These are phyloP conservation scores for Ogataea paradorogensis DNA, from an alignment of 805 yeast species.

Conservation along the genomic window DNA sequence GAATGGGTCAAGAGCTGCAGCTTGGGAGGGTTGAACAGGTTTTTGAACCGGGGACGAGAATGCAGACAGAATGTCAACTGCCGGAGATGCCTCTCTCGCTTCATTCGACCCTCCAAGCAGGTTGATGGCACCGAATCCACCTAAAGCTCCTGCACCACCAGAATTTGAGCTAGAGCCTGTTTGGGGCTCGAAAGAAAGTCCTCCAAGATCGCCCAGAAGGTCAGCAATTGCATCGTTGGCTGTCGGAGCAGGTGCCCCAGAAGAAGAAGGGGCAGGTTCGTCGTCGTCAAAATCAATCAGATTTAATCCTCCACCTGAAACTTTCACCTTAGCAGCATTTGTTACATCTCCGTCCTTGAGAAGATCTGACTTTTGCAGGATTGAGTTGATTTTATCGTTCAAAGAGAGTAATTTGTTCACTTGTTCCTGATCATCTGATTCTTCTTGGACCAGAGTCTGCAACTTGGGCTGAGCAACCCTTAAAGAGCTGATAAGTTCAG, in stretches of 20 bases:
- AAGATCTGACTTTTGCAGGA: slow-evolving; percentile 63
- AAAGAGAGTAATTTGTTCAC: slow-evolving; percentile 63
- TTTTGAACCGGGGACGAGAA: slow-evolving; percentile 15
- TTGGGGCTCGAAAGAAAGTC: slow-evolving; percentile 46
- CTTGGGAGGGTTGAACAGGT: slow-evolving; percentile 10
- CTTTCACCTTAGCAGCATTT: slow-evolving; percentile 48
- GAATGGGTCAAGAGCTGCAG: slow-evolving; percentile 32
- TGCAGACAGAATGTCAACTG: slow-evolving; percentile 16
- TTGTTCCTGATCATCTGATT: slow-evolving; percentile 61
- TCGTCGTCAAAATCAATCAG: slow-evolving; percentile 77
- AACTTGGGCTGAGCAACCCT: slow-evolving; percentile 86
- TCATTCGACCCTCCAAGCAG: slow-evolving; percentile 25
- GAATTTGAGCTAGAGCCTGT: slow-evolving; percentile 26
- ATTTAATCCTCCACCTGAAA: slow-evolving; percentile 28
- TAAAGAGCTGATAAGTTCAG: slow-evolving; percentile 73
- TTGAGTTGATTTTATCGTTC: slow-evolving; percentile 71
- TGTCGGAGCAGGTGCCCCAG: slow-evolving; percentile 32
- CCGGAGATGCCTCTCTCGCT: slow-evolving; percentile 20
- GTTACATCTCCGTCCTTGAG: slow-evolving; percentile 58
- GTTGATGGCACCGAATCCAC: slow-evolving; percentile 31
- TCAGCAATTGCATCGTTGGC: slow-evolving; percentile 55
- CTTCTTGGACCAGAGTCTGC: slow-evolving; percentile 79
- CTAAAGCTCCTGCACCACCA: slow-evolving; percentile 13
- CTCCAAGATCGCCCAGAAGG: slow-evolving; percentile 66
- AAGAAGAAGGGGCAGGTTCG: slow-evolving; percentile 31